phyloP scores from a whole-genome alignment of 2,329 filamentous ascomycete species.

The Penicillium fuscoglaucum region DNA sequence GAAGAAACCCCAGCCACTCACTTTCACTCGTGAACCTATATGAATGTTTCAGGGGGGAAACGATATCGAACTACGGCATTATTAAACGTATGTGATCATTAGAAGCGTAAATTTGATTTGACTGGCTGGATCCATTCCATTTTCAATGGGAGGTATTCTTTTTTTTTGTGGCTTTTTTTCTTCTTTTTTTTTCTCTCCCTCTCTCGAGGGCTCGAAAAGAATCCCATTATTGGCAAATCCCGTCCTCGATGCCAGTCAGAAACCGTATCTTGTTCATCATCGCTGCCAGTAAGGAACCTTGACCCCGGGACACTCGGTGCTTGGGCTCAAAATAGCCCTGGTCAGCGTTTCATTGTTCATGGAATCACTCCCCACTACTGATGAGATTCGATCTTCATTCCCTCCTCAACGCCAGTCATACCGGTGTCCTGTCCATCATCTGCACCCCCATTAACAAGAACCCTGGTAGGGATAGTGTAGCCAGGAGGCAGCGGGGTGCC shows the following conservation, averaged over 20 bases:
- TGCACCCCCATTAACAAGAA: slow-evolving; percentile 56
- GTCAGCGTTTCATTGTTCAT: background rate
- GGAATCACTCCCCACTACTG: slow-evolving; percentile 17
- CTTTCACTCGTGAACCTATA: background rate
- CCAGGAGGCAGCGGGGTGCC: slow-evolving; percentile 63
- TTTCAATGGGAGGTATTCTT: background rate
- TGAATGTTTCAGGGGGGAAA: background rate
- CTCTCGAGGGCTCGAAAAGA: background rate
- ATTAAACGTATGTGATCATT: background rate
- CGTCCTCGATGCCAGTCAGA: background rate
- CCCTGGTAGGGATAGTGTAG: slow-evolving; percentile 63
- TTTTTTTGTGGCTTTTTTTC: background rate
- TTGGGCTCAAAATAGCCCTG: background rate
- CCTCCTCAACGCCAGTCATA: slow-evolving; percentile 36
- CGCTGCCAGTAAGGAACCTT: background rate
- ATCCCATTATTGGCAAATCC: background rate
- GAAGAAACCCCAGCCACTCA: background rate
- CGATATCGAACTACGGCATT: background rate
- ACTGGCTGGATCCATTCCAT: background rate
- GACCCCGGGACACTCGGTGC: background rate
- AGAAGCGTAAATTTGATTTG: slow-evolving; percentile 5
- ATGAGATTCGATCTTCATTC: slow-evolving; percentile 26
- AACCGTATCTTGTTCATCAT: background rate
- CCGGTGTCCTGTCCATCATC: slow-evolving; percentile 33
- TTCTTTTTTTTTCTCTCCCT: background rate